phyloP scores from a whole-genome alignment of 176 grass and related monocot species.

The Eleusine coracana region DNA sequence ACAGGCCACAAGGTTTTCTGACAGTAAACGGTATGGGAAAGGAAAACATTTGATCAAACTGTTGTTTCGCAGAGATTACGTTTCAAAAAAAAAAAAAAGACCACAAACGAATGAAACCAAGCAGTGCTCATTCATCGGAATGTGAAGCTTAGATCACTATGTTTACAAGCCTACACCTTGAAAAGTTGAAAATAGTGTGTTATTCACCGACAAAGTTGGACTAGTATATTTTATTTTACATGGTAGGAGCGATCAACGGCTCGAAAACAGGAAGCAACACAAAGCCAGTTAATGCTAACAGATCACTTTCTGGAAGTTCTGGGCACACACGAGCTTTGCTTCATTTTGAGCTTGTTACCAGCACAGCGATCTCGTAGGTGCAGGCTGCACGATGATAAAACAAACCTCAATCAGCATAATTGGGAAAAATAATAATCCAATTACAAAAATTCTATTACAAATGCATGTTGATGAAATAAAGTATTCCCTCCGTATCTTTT shows the following conservation, averaged over 20 bases:
- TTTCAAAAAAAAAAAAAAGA: not conserved
- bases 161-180: not conserved
- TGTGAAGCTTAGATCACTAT: not conserved
- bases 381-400: constrained; percentile 39
- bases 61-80: not conserved
- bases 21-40: not conserved
- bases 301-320: constrained; percentile 6
- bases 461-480: not conserved
- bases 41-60: not conserved
- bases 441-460: not conserved
- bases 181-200: not conserved
- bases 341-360: constrained; percentile 30
- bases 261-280: not conserved
- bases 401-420: not conserved
- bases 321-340: not conserved
- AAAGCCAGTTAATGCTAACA: constrained; percentile 37
- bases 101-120: not conserved
- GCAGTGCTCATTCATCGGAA: not conserved
- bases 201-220: not conserved
- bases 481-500: no score
- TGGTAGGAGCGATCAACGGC: constrained; percentile 7
- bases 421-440: not conserved
- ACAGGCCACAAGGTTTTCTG: not conserved
- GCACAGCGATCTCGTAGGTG: constrained; percentile 35
- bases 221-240: constrained; percentile 57